These are phyloP conservation scores for Leucocoprinus leucothites DNA, from an alignment of 768 basidiomycete species.

Conservation along the genomic window DNA sequence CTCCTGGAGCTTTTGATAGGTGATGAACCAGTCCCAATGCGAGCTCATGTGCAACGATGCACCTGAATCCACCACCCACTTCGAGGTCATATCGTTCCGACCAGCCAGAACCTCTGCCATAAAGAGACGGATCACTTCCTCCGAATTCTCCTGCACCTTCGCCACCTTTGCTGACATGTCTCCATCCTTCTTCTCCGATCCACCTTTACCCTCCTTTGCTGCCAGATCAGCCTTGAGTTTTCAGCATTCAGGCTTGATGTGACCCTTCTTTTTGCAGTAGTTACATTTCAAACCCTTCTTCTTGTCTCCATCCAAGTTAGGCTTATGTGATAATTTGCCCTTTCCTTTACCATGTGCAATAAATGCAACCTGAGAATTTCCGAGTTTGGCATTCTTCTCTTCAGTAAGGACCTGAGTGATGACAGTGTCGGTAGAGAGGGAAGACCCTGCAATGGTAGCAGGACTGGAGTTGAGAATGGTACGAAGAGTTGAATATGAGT, in stretches of 20 bases:
- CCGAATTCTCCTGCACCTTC: background rate
- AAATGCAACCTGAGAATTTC: slow-evolving; percentile 12
- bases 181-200: slow-evolving; percentile 1
- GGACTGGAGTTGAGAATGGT: slow-evolving; percentile 12
- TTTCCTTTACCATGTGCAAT: slow-evolving; percentile 12
- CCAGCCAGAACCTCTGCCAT: slow-evolving; percentile 7
- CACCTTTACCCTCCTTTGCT: slow-evolving; percentile 2
- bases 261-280: slow-evolving; percentile 19
- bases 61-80: slow-evolving; percentile 17
- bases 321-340: background rate
- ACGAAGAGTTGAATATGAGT: slow-evolving; percentile 11
- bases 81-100: background rate
- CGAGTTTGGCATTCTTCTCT: slow-evolving; percentile 11
- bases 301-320: background rate
- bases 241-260: slow-evolving; percentile 16
- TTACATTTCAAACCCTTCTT: slow-evolving; percentile 12
- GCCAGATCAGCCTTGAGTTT: slow-evolving; percentile 12
- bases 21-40: slow-evolving; percentile 14
- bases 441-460: slow-evolving; percentile 7
- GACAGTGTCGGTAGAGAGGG: slow-evolving; percentile 11
- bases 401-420: slow-evolving; percentile 16
- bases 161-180: slow-evolving; percentile 12
- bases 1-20: slow-evolving; percentile 1
- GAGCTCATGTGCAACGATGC: slow-evolving; percentile 15
- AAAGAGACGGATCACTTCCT: slow-evolving; percentile 1